Evolutionary conservation across 768 basidiomycete species (phyloP).

Genomic region (Leucogyrophana mollusca): DNA sequence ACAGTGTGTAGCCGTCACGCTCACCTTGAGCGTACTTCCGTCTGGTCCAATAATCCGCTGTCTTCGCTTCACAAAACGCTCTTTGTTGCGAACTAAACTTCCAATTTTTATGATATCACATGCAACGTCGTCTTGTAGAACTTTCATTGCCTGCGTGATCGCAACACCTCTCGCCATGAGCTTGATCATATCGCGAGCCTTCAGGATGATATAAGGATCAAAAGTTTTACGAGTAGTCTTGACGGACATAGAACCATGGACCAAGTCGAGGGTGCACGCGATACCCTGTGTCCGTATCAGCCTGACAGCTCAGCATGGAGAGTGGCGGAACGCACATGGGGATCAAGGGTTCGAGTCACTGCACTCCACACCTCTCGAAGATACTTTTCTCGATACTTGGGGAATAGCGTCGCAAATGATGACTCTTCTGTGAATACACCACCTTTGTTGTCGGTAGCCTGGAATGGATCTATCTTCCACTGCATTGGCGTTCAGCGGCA

Average conservation of each 20-base stretch:
- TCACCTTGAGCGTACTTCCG: constrained; percentile 94
- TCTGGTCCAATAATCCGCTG: constrained; percentile 98
- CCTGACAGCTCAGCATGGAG: not conserved
- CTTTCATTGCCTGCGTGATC: constrained; percentile 80
- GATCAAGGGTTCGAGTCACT: constrained; percentile 80
- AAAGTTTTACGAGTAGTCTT: constrained; percentile 95
- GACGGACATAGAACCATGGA: constrained; percentile 97
- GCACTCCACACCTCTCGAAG: constrained; percentile 93
- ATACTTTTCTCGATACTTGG: constrained; percentile 97
- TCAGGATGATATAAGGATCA: constrained; percentile 95
- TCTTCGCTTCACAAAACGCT: constrained; percentile 92
- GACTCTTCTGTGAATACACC: constrained; percentile 93
- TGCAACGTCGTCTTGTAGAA: constrained; percentile 84
- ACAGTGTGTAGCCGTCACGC: not conserved
- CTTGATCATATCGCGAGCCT: constrained; percentile 95
- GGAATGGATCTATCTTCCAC: constrained; percentile 91
- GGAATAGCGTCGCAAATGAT: constrained; percentile 96
- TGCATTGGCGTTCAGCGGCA: constrained; percentile 27
- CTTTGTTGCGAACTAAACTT: constrained; percentile 90
- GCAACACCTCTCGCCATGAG: constrained; percentile 91
- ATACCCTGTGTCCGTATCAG: constrained; percentile 57
- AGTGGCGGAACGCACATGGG: constrained; percentile 53
- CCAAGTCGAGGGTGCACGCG: constrained; percentile 87
- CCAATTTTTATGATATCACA: constrained; percentile 99
- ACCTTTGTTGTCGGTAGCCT: constrained; percentile 70